Base-by-base conservation (phyloP, 176 grass and related monocot species). In the Dendrocalamus sinicus region DNA sequence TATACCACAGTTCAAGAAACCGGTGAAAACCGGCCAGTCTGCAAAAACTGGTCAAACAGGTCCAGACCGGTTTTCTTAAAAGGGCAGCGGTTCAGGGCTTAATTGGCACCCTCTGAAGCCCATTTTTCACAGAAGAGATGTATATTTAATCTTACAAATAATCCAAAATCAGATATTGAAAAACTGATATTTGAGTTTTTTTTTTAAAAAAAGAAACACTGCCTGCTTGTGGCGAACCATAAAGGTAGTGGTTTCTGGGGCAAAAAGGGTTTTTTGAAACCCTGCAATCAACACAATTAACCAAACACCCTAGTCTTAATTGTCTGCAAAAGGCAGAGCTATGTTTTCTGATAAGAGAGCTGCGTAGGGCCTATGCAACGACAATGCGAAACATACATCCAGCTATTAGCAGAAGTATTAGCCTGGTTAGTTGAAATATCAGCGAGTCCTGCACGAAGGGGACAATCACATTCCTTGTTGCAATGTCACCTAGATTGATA, bases 381-480 rank as follows among this genome's bases (percentile, higher is more conserved):
- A 71, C 68, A 43, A 46, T 45, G 24, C 2, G 20, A 45, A 45
- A 71, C 11, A n/a, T 23, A 45, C 68, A 71, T 46, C 68, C 5
- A 45, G 68, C 68, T 71, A 71, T 45, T 22, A 68, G 39, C 67
- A 70, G 35, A 70, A 44, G 67, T 70, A 48, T 72, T 47, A n/a
- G 43, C 22, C 13, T 48, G 70, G 9, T 26, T 72, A 23, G 22
- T 24, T 24, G 70, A 72, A 47, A 26, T 72, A 48, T 72, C 44
- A 24, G 22, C 47, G n/a, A 70, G 15, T 70, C 67, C 67, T 70
- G 39, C 19, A 12, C 45, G 9, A 46, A 45, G 43, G 40, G 41
- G 41, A 57, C 41, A n/a, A 71, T 46, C 12, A 12, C 40, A 71
- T 71, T 71, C 46, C 68, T 23, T 71, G 41, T 71, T 45, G 13